phyloP scores from a whole-genome alignment of 2,329 filamentous ascomycete species.

The Colletotrichum brevisporum region DNA sequence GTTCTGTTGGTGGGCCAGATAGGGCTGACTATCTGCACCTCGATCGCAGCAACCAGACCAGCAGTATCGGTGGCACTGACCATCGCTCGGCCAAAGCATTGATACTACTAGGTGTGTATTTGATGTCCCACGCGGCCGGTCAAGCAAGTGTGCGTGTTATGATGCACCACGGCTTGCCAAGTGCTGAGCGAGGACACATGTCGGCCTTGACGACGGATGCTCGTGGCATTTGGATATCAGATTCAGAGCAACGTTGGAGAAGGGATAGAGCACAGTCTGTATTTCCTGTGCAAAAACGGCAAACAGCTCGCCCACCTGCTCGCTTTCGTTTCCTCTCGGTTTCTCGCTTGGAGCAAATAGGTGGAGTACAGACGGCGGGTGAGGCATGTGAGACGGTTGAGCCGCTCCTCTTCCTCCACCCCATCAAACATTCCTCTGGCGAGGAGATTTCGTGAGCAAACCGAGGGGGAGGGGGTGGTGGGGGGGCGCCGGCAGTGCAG shows the following conservation, averaged over 20 bases:
- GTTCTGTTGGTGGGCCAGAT: neutral
- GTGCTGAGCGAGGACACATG: too few species aligned
- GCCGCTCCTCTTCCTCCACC: neutral
- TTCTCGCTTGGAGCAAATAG: neutral
- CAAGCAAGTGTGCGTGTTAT: neutral
- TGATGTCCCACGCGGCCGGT: neutral
- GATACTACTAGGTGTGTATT: neutral
- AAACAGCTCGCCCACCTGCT: neutral
- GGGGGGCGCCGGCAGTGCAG: neutral
- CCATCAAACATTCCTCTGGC: constrained; percentile 5
- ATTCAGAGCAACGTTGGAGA: neutral
- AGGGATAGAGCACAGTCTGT: neutral
- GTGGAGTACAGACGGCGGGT: neutral
- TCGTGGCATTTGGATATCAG: too few species aligned
- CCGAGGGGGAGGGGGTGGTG: neutral
- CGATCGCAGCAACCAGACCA: neutral
- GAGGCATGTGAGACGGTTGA: constrained; percentile 21
- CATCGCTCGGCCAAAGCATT: neutral
- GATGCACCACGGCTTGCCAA: too few species aligned
- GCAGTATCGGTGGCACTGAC: neutral
- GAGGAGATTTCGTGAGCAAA: neutral
- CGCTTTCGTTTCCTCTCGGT: neutral
- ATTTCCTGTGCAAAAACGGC: neutral
- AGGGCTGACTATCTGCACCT: constrained; percentile 1
- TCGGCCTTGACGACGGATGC: too few species aligned